Conservation (phyloP, 768 basidiomycete species). For the Cystobasidium tubakii region DNA sequence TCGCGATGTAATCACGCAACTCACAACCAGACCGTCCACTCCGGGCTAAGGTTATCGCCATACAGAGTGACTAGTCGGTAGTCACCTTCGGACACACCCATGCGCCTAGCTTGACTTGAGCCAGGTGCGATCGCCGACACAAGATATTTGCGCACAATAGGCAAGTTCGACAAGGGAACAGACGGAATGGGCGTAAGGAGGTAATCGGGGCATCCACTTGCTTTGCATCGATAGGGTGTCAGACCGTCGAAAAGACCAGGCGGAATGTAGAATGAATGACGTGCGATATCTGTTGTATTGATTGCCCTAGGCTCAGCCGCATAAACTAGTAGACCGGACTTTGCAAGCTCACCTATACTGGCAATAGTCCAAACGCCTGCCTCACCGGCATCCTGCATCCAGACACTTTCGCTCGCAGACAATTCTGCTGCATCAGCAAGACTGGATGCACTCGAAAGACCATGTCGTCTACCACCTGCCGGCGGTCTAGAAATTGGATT, state of each 20-base stretch:
- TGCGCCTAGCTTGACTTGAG: neutral
- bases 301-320: neutral
- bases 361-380: constrained; percentile 93
- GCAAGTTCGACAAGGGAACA: constrained; percentile 57
- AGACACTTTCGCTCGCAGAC: constrained; percentile 49
- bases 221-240: neutral
- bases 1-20: neutral
- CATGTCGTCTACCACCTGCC: constrained; percentile 28
- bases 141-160: constrained; percentile 20
- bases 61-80: constrained; percentile 78
- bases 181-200: constrained; percentile 67
- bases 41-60: constrained; percentile 82
- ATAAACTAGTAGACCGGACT: no score
- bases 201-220: neutral
- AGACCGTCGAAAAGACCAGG: constrained; percentile 53
- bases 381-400: constrained; percentile 67
- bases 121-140: neutral
- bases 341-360: constrained; percentile 63
- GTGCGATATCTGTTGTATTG: constrained; percentile 64
- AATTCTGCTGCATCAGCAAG: neutral
- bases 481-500: constrained; percentile 58
- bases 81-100: constrained; percentile 41
- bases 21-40: constrained; percentile 75
- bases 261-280: constrained; percentile 89
- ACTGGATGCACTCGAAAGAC: constrained; percentile 7